Evolutionary conservation across 2,329 filamentous ascomycete species (phyloP).

Genomic region (Cordyceps cateniannulata): DNA sequence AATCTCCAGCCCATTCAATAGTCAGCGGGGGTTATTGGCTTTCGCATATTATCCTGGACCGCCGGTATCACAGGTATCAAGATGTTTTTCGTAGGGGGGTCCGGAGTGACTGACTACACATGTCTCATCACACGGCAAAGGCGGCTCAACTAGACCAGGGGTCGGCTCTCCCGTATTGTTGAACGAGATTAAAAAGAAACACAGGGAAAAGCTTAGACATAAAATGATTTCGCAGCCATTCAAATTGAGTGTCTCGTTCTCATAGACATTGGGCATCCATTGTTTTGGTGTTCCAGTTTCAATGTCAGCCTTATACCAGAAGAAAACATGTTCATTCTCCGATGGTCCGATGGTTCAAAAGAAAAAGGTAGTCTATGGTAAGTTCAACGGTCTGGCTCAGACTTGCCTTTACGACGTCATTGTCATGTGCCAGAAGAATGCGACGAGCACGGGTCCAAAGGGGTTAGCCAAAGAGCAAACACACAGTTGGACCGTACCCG

Average conservation of each 20-base stretch:
- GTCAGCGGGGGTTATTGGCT: not conserved
- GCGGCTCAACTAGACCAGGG: not conserved
- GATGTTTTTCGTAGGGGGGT: not conserved
- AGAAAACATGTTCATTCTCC: too few relatives aligned
- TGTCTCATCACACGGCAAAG: conserved; percentile 7
- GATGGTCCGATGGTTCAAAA: not conserved
- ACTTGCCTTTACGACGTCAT: conserved; percentile 60
- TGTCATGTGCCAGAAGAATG: conserved; percentile 25
- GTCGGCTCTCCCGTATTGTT: not conserved
- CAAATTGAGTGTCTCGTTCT: conserved; percentile 4
- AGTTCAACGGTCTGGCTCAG: conserved; percentile 41
- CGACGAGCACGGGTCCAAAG: conserved; percentile 21
- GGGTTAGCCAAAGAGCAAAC: conserved; percentile 46
- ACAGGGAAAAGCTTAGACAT: not conserved
- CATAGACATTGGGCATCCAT: not conserved
- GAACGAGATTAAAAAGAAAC: not conserved
- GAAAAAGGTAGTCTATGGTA: not conserved
- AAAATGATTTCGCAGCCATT: not conserved
- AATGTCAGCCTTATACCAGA: not conserved
- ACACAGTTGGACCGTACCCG: conserved; percentile 28
- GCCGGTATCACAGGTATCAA: not conserved
- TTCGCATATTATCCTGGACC: not conserved
- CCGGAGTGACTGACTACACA: not conserved
- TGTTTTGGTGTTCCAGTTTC: not conserved
- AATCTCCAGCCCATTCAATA: not conserved